phyloP scores from a whole-genome alignment of 805 yeast genomes.

The Candida boidinii region DNA sequence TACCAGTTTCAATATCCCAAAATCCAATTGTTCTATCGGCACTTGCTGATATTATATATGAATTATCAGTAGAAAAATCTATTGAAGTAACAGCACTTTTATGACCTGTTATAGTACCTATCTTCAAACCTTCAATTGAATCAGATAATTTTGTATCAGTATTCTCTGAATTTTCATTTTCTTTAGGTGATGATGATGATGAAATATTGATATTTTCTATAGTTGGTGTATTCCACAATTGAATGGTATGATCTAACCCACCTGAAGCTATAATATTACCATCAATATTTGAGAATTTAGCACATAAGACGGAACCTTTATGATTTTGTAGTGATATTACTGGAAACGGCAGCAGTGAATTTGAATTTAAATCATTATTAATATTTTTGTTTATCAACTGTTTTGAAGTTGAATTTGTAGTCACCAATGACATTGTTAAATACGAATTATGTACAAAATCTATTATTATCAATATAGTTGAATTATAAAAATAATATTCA shows the following conservation, averaged over 20 bases:
- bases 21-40: conserved; percentile 55
- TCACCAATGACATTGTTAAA: too few relatives aligned
- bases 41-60: conserved; percentile 38
- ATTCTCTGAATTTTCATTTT: too few relatives aligned
- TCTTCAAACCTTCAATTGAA: conserved; percentile 21
- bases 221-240: conserved; percentile 20
- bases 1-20: conserved; percentile 56
- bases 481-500: too few relatives aligned
- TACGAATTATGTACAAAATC: too few relatives aligned
- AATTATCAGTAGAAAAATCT: conserved; percentile 41
- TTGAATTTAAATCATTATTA: too few relatives aligned
- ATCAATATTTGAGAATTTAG: conserved; percentile 39
- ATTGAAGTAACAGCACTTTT: conserved; percentile 58
- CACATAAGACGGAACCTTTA: conserved; percentile 42
- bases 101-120: conserved; percentile 44
- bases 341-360: neutral
- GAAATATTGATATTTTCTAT: conserved; percentile 3
- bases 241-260: conserved; percentile 46
- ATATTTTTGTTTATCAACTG: too few relatives aligned
- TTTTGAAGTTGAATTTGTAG: too few relatives aligned
- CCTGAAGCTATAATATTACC: conserved; percentile 55
- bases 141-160: too few relatives aligned
- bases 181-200: too few relatives aligned
- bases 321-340: conserved; percentile 29
- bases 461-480: too few relatives aligned